phyloP scores from a whole-genome alignment of 2,329 filamentous ascomycete genomes.

The Leptographium galeiforme region DNA sequence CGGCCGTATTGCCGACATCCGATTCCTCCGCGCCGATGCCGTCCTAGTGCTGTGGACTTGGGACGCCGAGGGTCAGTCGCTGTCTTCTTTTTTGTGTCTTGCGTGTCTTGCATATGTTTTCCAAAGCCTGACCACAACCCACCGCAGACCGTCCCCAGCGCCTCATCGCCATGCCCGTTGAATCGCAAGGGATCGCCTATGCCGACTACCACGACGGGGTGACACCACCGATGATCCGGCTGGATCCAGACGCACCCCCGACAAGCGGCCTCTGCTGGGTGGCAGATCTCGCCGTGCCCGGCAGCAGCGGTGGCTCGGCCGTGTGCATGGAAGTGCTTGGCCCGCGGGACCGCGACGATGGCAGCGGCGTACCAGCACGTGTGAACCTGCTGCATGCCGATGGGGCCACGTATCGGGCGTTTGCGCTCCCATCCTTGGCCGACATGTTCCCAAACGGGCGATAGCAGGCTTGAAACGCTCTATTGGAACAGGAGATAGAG shows the following conservation, averaged over 20 bases:
- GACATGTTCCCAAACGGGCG: slow-evolving; percentile 2
- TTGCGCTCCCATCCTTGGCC: slow-evolving; percentile 23
- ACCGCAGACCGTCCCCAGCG: slow-evolving; percentile 5
- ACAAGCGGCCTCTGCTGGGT: slow-evolving; percentile 7
- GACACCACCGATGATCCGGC: neutral
- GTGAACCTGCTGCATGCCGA: slow-evolving; percentile 38
- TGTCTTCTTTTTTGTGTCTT: neutral
- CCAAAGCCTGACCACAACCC: too few relatives aligned
- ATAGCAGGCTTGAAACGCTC: neutral
- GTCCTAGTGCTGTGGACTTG: slow-evolving; percentile 47
- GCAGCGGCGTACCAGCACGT: slow-evolving; percentile 28
- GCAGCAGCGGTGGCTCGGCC: neutral
- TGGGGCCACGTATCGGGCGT: slow-evolving; percentile 32
- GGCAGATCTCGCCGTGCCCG: neutral
- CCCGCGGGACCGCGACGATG: slow-evolving; percentile 15
- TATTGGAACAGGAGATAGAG: neutral
- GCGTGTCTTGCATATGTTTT: too few relatives aligned
- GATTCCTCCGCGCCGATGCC: slow-evolving; percentile 50
- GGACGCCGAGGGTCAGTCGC: neutral
- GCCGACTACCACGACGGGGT: neutral
- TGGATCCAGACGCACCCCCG: neutral
- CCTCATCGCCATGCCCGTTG: slow-evolving; percentile 6
- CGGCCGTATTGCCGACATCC: slow-evolving; percentile 43
- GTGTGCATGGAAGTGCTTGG: slow-evolving; percentile 38
- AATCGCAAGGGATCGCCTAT: slow-evolving; percentile 3